Percentiles rank a stretch among this genome's conserved stretches.
phyloP scores from a whole-genome alignment of 2,329 filamentous ascomycete species.

The Onygenales sp. region DNA sequence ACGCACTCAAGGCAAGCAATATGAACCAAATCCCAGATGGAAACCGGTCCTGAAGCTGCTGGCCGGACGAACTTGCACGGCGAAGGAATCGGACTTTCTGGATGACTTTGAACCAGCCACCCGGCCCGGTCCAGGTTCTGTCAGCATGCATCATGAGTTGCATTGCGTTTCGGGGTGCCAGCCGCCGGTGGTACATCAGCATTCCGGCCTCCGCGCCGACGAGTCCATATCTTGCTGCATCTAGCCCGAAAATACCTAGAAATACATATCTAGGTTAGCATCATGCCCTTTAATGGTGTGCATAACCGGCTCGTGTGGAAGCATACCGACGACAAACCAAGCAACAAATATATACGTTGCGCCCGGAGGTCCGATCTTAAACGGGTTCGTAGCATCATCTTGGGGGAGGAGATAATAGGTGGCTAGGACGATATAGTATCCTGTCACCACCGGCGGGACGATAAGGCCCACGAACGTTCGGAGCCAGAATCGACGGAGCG shows the following conservation, averaged over 20 bases:
- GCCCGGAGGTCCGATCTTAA: neutral
- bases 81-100: neutral
- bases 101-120: neutral
- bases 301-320: neutral
- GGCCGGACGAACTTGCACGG: neutral
- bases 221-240: neutral
- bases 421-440: neutral
- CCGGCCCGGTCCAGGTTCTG: neutral
- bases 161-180: neutral
- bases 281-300: neutral
- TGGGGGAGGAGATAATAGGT: neutral
- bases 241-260: neutral
- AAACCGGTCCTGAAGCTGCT: neutral
- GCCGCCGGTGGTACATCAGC: neutral
- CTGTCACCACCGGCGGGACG: neutral
- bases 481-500: neutral
- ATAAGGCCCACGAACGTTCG: neutral
- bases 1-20: neutral
- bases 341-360: neutral
- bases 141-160: constrained; percentile 3
- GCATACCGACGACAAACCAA: constrained; percentile 1
- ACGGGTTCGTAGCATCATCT: neutral
- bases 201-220: neutral
- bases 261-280: neutral
- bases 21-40: neutral